Evolutionary conservation across 2,329 filamentous ascomycete species (phyloP).

Genomic region (Aspergillus thermomutatus): DNA sequence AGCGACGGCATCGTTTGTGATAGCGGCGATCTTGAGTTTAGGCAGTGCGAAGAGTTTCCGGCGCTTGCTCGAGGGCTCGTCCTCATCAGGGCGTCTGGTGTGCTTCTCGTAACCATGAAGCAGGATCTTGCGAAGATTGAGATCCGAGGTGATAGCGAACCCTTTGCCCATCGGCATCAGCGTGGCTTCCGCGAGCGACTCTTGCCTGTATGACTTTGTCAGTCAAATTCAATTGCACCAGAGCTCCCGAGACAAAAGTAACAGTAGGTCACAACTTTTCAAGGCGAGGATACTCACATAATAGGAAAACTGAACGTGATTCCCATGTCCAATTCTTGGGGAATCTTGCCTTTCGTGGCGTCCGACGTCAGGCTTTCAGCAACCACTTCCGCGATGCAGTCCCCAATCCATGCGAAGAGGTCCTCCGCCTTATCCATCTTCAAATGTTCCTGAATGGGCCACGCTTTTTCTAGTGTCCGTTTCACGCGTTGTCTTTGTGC

Average conservation of each 20-base stretch:
- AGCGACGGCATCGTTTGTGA: constrained; percentile 77
- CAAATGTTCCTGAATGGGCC: constrained; percentile 54
- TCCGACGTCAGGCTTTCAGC: constrained; percentile 47
- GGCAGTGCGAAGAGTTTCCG: constrained; percentile 54
- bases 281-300: constrained; percentile 35
- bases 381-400: constrained; percentile 72
- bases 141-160: constrained; percentile 54
- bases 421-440: constrained; percentile 67
- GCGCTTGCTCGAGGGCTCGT: constrained; percentile 43
- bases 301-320: constrained; percentile 51
- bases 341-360: constrained; percentile 35
- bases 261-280: neutral
- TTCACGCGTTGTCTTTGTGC: constrained; percentile 46
- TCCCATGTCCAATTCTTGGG: constrained; percentile 47
- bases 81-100: constrained; percentile 38
- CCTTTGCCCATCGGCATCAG: constrained; percentile 59
- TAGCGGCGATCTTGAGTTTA: constrained; percentile 67
- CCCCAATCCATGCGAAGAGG: constrained; percentile 77
- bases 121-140: constrained; percentile 54
- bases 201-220: constrained; percentile 40
- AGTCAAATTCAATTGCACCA: constrained; percentile 11
- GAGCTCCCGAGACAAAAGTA: neutral
- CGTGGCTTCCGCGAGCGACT: constrained; percentile 52
- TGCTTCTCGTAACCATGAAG: constrained; percentile 54
- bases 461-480: constrained; percentile 48